Evolutionary conservation across 306 rosid genomes (phyloP).

Genomic region (Echinosophora koreensis): DNA sequence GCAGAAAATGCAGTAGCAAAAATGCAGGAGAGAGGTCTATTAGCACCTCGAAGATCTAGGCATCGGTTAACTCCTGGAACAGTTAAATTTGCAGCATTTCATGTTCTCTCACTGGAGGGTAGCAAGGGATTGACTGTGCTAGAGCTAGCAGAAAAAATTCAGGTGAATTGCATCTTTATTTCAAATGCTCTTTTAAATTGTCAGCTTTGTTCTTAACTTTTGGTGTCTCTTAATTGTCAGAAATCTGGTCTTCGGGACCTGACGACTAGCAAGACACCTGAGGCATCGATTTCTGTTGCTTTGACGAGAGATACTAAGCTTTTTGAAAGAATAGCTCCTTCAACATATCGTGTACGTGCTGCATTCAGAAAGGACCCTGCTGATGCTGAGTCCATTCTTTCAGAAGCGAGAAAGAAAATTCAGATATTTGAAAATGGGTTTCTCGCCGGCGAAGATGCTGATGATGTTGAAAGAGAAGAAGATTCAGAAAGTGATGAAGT

Average conservation of each 20-base stretch:
- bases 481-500: slow-evolving; percentile 95
- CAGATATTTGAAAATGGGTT: slow-evolving; percentile 93
- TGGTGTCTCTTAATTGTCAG: slow-evolving; percentile 48
- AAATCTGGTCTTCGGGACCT: slow-evolving; percentile 98
- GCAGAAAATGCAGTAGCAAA: slow-evolving; percentile 86
- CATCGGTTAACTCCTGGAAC: slow-evolving; percentile 99
- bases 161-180: slow-evolving; percentile 58
- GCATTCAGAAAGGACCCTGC: slow-evolving; percentile 92
- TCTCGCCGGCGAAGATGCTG: slow-evolving; percentile 87
- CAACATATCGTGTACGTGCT: slow-evolving; percentile 91
- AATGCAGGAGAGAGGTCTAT: slow-evolving; percentile 93
- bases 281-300: slow-evolving; percentile 99
- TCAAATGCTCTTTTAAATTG: slow-evolving; percentile 18
- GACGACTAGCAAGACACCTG: slow-evolving; percentile 97
- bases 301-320: slow-evolving; percentile 98
- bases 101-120: slow-evolving; percentile 95
- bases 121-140: slow-evolving; percentile 82
- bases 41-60: slow-evolving; percentile 90
- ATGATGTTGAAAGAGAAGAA: slow-evolving; percentile 91
- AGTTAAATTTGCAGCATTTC: slow-evolving; percentile 97
- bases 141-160: slow-evolving; percentile 99
- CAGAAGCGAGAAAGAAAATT: slow-evolving; percentile 91
- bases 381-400: slow-evolving; percentile 90
- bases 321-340: slow-evolving; percentile 97
- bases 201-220: slow-evolving; percentile 31